These are phyloP conservation scores for Cystobasidium onofrii DNA, from an alignment of 768 basidiomycete genomes.

Conservation along the genomic window DNA sequence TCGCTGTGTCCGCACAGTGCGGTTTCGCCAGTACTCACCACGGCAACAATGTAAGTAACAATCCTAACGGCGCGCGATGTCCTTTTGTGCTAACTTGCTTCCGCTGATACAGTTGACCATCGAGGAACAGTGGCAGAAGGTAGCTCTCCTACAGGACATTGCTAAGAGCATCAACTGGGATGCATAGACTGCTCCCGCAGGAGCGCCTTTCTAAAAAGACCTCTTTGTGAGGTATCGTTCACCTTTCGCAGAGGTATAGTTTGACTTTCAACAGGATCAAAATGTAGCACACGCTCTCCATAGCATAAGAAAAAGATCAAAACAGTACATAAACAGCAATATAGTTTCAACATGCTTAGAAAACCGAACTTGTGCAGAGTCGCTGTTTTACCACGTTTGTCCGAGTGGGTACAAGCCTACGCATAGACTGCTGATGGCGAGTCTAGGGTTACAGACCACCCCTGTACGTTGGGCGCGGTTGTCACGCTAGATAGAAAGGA, in stretches of 20 bases:
- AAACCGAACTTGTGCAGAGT: no score
- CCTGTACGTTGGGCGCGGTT: no score
- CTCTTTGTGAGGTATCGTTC: not conserved
- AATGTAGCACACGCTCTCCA: not conserved
- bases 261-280: not conserved
- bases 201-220: no score
- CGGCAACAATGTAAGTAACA: constrained; percentile 10
- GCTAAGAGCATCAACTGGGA: constrained; percentile 2
- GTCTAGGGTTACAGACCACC: no score
- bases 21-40: constrained; percentile 33
- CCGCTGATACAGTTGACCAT: constrained; percentile 11
- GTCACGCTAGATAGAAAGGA: no score
- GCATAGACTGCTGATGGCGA: no score
- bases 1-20: constrained; percentile 40
- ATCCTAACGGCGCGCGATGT: not conserved
- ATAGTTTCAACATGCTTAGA: constrained; percentile 8
- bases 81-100: not conserved
- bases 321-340: not conserved
- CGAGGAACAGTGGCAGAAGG: constrained; percentile 35
- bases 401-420: no score
- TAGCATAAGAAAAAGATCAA: not conserved
- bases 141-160: constrained; percentile 24
- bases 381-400: no score
- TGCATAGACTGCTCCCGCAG: not conserved
- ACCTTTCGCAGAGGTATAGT: not conserved